Percentiles rank a stretch among this genome's conserved stretches.
Conservation (phyloP, 192 early-diverging fungal species). For the Gaertneriomyces sp. region DNA sequence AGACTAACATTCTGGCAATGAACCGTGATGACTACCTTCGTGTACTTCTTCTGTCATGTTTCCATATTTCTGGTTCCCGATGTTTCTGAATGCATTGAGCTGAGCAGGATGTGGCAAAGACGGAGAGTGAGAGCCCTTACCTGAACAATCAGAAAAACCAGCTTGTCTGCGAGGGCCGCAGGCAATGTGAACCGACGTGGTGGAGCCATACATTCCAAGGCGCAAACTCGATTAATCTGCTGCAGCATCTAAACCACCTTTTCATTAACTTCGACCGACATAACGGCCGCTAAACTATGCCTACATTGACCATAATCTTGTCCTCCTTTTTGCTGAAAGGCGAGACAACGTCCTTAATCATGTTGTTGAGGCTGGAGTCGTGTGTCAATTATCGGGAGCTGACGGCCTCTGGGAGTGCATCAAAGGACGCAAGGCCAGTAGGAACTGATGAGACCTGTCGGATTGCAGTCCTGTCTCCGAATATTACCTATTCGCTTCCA, state of each 20-base stretch:
- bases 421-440: neutral
- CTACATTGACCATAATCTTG: neutral
- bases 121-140: no score
- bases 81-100: no score
- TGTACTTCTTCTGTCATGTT: no score
- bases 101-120: no score
- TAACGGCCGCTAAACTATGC: neutral
- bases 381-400: neutral
- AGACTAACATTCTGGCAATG: no score
- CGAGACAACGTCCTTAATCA: neutral
- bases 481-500: neutral
- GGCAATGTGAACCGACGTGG: neutral
- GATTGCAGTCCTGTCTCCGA: neutral
- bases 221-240: neutral
- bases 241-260: neutral
- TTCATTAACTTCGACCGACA: neutral
- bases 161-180: neutral
- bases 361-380: neutral
- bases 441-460: neutral
- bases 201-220: conserved; percentile 2
- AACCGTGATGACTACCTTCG: no score
- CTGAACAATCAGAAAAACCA: no score
- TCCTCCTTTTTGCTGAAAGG: neutral
- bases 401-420: neutral
- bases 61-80: no score